Base-by-base conservation (phyloP, 352 stramenopile genomes). In the Globisporangium parvum region DNA sequence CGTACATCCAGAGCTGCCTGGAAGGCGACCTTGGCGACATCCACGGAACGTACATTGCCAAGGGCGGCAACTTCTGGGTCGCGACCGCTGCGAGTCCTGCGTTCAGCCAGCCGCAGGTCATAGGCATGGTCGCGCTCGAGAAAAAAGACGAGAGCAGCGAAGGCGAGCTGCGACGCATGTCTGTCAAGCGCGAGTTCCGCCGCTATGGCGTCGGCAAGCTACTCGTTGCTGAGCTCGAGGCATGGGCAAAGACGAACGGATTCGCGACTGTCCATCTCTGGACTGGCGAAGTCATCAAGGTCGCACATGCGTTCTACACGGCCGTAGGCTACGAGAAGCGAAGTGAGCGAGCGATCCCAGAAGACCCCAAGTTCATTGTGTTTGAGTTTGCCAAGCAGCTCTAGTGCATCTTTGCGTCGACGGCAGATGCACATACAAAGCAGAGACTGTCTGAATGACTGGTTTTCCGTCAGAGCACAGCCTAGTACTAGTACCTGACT, bases 101-200 rank as follows among this genome's bases (percentile, higher is more conserved):
- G 14, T 4, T 49, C 0, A 41, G 40, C 6, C 14, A 58, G 48
- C 26, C 56, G n/a, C 52, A 59, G 31, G 51, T 78, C 20, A 65
- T 76, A 2, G 75, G 70, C 3, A 77, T 77, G 23, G 66, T 83
- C 14, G 72, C 63, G 0, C 54, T 83, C 14, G 64, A 81, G 53
- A 55, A 62, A 17, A 73, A 73, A 23, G 57, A 51, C 0, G 55
- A 70, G 21, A 37, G 46, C n/a, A 53, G 49, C 2, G 51, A 59
- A 10, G 71, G 66, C 26, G 72, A 85, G 55, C 55, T 85, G 45
- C 60, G 75, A 2, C 72, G 75, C 35, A 74, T 85, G 63, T 69
- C 72, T 4, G 62, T 83, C 28, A 65, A 62, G 2, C 55, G 47
- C 21, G 60, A 48, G 17, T 79, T 68, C 53, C 70, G 70, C 9